These are phyloP conservation scores for Mortierella antarctica DNA, from an alignment of 192 early-diverging fungal genomes.

Conservation along the genomic window DNA sequence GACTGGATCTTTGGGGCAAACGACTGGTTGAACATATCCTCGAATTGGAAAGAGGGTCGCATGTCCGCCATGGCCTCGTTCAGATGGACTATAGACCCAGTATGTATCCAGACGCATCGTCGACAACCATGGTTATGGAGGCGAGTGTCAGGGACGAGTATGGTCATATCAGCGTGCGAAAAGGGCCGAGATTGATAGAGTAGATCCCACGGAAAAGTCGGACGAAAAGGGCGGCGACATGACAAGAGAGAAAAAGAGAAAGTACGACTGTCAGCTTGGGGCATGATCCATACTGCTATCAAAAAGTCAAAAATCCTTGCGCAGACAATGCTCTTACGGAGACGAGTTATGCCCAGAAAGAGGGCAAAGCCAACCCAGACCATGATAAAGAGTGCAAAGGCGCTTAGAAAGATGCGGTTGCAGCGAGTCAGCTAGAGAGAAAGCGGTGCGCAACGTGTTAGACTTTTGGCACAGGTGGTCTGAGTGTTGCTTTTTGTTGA, in stretches of 20 bases:
- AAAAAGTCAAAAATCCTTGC: neutral
- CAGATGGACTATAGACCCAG: constrained; percentile 6
- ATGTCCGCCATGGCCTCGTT: constrained; percentile 24
- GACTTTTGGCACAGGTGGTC: neutral
- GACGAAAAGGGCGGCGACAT: neutral
- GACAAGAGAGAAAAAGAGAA: neutral
- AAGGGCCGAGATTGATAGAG: neutral
- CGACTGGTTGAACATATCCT: constrained; percentile 50
- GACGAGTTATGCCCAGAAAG: constrained; percentile 28
- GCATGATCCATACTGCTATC: neutral
- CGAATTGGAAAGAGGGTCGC: constrained; percentile 31
- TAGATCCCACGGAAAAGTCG: neutral
- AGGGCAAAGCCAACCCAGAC: constrained; percentile 39
- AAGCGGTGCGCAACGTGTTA: neutral
- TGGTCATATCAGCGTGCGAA: neutral
- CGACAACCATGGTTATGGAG: neutral
- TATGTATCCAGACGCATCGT: too few species aligned
- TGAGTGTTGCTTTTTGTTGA: neutral
- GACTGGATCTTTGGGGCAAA: constrained; percentile 30
- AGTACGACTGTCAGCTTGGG: neutral
- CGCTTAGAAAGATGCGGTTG: constrained; percentile 29
- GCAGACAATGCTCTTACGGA: constrained; percentile 20
- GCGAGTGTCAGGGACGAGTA: neutral
- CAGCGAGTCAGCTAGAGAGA: constrained; percentile 28
- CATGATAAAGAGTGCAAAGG: constrained; percentile 23